These are phyloP conservation scores for Colletotrichum gigasporum DNA, from an alignment of 2,329 filamentous ascomycete genomes.

Conservation along the genomic window DNA sequence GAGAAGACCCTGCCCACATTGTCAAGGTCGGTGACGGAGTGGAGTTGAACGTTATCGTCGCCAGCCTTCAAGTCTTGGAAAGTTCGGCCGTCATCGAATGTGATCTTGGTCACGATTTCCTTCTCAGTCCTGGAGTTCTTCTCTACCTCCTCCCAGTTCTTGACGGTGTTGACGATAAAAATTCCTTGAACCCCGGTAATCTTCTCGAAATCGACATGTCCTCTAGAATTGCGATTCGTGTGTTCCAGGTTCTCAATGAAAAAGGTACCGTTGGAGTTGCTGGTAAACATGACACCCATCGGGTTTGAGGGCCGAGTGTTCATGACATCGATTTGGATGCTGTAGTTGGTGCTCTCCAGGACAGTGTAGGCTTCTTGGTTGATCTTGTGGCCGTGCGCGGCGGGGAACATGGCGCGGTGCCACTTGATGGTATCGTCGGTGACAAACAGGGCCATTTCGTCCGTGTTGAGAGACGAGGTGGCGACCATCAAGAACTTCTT, in stretches of 20 bases:
- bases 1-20: constrained; percentile 92
- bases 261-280: constrained; percentile 96
- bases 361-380: constrained; percentile 92
- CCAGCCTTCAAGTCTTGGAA: constrained; percentile 79
- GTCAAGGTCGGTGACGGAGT: constrained; percentile 86
- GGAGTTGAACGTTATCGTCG: constrained; percentile 79
- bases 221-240: constrained; percentile 82
- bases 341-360: constrained; percentile 96
- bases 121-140: constrained; percentile 62
- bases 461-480: constrained; percentile 79
- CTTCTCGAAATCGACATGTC: constrained; percentile 95
- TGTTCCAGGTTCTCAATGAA: constrained; percentile 93
- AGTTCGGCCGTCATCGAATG: constrained; percentile 92
- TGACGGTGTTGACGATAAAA: constrained; percentile 87
- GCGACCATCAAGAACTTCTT: constrained; percentile 90
- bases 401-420: constrained; percentile 91
- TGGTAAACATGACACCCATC: constrained; percentile 92
- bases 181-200: constrained; percentile 91
- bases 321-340: constrained; percentile 95
- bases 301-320: constrained; percentile 70
- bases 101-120: constrained; percentile 82
- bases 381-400: constrained; percentile 74
- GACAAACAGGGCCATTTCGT: constrained; percentile 92
- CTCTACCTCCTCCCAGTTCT: constrained; percentile 83
- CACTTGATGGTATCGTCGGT: constrained; percentile 85